These are phyloP conservation scores for Poa pratensis DNA, from an alignment of 176 grass and related monocot species.

Conservation along the genomic window DNA sequence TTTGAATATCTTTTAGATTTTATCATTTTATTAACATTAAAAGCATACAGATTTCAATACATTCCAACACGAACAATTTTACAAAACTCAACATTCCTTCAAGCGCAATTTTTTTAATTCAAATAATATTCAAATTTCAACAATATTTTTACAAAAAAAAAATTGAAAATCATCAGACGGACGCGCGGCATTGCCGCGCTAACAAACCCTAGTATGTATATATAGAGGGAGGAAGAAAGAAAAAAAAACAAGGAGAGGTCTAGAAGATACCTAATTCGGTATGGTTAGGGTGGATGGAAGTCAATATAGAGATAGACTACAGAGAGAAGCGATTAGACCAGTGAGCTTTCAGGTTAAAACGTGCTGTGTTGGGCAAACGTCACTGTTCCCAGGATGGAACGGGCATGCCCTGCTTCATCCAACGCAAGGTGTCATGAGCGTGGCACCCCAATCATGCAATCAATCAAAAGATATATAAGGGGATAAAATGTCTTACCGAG, in stretches of 20 bases:
- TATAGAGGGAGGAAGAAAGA: not conserved
- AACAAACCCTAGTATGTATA: no score
- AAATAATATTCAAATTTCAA: no score
- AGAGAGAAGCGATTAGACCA: not conserved
- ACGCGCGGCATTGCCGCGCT: no score
- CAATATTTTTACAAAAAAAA: no score
- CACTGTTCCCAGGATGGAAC: slow-evolving; percentile 38
- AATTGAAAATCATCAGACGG: no score
- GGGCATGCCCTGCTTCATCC: slow-evolving; percentile 21
- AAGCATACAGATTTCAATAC: no score
- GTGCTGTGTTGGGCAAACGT: slow-evolving; percentile 21
- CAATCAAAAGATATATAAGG: not conserved
- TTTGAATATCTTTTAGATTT: no score
- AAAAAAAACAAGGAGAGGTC: not conserved
- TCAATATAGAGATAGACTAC: not conserved
- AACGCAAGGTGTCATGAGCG: not conserved
- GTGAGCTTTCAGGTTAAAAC: slow-evolving; percentile 33
- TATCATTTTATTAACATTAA: no score
- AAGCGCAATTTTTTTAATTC: no score
- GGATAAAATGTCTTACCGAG: slow-evolving; percentile 22
- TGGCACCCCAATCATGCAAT: not conserved
- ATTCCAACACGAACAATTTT: no score
- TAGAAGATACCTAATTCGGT: not conserved
- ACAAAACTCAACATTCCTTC: no score
- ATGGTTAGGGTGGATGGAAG: slow-evolving; percentile 40